Conservation (phyloP, 2,329 filamentous ascomycete genomes). For the Fusarium sp. region DNA sequence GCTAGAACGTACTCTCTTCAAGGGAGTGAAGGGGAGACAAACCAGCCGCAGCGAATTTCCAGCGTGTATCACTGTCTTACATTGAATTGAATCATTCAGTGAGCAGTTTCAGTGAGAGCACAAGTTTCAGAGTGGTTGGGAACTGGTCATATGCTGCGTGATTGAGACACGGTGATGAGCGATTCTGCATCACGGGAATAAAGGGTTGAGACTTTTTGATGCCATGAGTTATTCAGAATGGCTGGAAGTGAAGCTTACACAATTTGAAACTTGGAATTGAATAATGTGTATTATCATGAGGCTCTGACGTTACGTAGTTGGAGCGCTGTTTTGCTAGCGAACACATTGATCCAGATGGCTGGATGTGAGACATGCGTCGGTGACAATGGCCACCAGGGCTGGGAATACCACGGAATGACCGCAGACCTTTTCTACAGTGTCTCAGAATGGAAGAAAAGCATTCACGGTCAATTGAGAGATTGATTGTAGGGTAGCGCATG, state of each 20-base stretch:
- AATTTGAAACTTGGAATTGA: accelerated
- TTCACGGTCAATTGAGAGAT: neutral
- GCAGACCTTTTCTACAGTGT: neutral
- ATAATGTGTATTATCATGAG: neutral
- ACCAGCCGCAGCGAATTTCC: neutral
- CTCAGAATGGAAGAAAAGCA: accelerated
- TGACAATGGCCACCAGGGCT: constrained; percentile 9
- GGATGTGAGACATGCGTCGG: constrained; percentile 21
- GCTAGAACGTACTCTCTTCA: constrained; percentile 10
- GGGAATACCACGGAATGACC: neutral
- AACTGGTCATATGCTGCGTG: neutral
- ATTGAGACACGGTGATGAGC: neutral
- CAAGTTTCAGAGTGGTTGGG: neutral
- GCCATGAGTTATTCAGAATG: neutral
- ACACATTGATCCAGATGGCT: constrained; percentile 13
- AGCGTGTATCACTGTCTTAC: neutral
- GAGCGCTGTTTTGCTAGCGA: neutral
- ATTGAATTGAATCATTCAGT: neutral
- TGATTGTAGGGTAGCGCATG: neutral
- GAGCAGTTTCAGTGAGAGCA: accelerated
- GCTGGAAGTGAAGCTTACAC: neutral
- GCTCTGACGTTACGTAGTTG: neutral
- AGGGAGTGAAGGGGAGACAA: neutral
- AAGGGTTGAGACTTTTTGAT: neutral
- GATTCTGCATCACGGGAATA: neutral